phyloP scores from a whole-genome alignment of 805 yeast species.

The Zygosaccharomyces bisporus region DNA sequence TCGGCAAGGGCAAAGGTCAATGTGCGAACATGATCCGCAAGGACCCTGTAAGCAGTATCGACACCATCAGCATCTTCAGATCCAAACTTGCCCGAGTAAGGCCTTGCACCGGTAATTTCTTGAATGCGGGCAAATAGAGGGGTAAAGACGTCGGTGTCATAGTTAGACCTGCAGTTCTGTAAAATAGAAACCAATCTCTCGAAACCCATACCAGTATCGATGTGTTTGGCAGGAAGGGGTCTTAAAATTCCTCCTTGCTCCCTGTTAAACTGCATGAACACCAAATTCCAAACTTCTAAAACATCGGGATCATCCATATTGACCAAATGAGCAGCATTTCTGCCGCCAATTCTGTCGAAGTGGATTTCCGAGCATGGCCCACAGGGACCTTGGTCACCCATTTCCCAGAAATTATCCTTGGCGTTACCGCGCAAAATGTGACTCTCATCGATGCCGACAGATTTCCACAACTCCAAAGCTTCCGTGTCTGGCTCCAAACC shows the following conservation, averaged over 20 bases:
- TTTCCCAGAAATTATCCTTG: slow-evolving; percentile 97
- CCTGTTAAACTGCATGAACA: slow-evolving; percentile 94
- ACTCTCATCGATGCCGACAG: slow-evolving; percentile 83
- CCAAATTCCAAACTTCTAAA: slow-evolving; percentile 96
- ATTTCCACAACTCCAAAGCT: slow-evolving; percentile 82
- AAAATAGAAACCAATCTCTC: slow-evolving; percentile 94
- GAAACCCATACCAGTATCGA: slow-evolving; percentile 98
- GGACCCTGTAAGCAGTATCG: slow-evolving; percentile 96
- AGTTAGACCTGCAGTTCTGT: slow-evolving; percentile 88
- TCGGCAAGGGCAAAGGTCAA: slow-evolving; percentile 93
- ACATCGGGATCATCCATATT: slow-evolving; percentile 98
- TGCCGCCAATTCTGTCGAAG: slow-evolving; percentile 96
- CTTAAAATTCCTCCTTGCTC: slow-evolving; percentile 79
- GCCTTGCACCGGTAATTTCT: slow-evolving; percentile 89
- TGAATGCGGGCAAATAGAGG: slow-evolving; percentile 85
- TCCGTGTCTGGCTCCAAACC: slow-evolving; percentile 93
- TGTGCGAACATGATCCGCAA: slow-evolving; percentile 98
- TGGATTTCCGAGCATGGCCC: slow-evolving; percentile 99
- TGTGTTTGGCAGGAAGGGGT: slow-evolving; percentile 87
- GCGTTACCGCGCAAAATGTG: slow-evolving; percentile 91
- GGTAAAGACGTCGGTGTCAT: slow-evolving; percentile 94
- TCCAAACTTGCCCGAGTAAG: slow-evolving; percentile 90
- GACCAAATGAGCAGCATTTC: slow-evolving; percentile 88
- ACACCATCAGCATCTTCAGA: slow-evolving; percentile 89
- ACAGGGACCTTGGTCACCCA: slow-evolving; percentile 99